Base-by-base conservation (phyloP, 306 rosid genomes). In the Prunus armeniaca region DNA sequence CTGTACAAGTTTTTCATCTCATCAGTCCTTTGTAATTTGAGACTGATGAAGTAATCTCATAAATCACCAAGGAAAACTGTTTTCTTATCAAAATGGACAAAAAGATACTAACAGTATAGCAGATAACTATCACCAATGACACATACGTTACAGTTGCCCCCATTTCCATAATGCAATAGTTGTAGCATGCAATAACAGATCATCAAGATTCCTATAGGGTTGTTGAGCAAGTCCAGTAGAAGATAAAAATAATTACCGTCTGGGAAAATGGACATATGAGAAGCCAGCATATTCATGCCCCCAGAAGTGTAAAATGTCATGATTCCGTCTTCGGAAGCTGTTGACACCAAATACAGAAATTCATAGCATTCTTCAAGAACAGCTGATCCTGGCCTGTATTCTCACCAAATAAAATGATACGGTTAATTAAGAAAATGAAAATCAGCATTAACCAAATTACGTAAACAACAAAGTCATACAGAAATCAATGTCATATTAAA, bases 281-380 rank as follows among this genome's bases (percentile, higher is more conserved):
- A 82, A 72, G 96, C 95, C 58, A 91, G 65, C 60, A 78, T 74
- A 76, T 81, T 89, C 76, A 90, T 65, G 74, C 96, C 95, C 58
- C 88, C 85, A 63, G 88, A 86, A 73, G 87, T 82, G 75, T 84
- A 90, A 58, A 92, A 84, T 65, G 7, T 83, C 79, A 45, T 20
- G 56, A 87, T 63, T 72, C 95, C 97, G 78, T 76, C 84, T 75
- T 77, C 95, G 58, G 98, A 85, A 43, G 95, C 81, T 56, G 86
- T 83, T 51, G 89, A 87, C 47, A 89, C 96, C 78, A 95, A 81
- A 86, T 90, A 92, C 14, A 95, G 74, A 87, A 92, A 88, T 83
- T 95, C 97, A 67, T 81, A 91, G 82, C 97, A 89, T 70, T 95
- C 97, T 81, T 84, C 91, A 19, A 86, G 84, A 73, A 84, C 84